Evolutionary conservation across 2,329 filamentous ascomycete species (phyloP), one percentile per base, ranked within the genome.

Genomic region (Canariomyces notabilis): DNA sequence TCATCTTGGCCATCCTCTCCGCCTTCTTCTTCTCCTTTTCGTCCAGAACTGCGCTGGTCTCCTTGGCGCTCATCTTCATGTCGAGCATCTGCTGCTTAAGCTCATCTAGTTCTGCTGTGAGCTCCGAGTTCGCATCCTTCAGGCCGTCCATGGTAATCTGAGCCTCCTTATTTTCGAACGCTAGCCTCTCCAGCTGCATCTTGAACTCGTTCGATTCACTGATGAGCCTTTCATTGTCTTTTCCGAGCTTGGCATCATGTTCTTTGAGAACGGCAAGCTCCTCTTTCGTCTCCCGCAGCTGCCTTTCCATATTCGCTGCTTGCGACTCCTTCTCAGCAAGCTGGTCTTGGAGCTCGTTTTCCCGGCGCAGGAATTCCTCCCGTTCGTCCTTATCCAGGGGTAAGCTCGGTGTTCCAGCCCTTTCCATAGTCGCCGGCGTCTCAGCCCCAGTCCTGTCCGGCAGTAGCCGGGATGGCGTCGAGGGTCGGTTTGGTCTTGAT

Each of bases 1-100:
- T 96, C 93, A 98, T 98, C 77, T 96, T 87, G 35, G 93, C 93
- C 93, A 98, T 98, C 70, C 94, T 93, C 71, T 98, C 93, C 1
- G 90, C 89, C 77, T 98, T 98, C 72, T 89, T 90, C 75, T 89
- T 91, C 70, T 97, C 94, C 76, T 98, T 98, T 69, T 97, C 93
- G 58, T 97, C 91, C 16, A 94, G 72, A 14, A 89, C 85, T 7
- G 89, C 89, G 36, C 81, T 89, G 1, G 87, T 91, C 70, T 97
- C 93, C 71, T 93, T 95, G 47, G 91, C 89, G 57, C 83, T 93
- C 87, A 97, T 96, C 72, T 91, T 91, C 37, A 93, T 89, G 65
- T 97, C 90, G 15, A 97, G 76, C 42, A 98, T 80, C 63, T 96
- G 90, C 66, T 96, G 90, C 72, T 97, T 97, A 49, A 97, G 79